phyloP scores from a whole-genome alignment of 139 green algal species.

The Nannochloris sp. region DNA sequence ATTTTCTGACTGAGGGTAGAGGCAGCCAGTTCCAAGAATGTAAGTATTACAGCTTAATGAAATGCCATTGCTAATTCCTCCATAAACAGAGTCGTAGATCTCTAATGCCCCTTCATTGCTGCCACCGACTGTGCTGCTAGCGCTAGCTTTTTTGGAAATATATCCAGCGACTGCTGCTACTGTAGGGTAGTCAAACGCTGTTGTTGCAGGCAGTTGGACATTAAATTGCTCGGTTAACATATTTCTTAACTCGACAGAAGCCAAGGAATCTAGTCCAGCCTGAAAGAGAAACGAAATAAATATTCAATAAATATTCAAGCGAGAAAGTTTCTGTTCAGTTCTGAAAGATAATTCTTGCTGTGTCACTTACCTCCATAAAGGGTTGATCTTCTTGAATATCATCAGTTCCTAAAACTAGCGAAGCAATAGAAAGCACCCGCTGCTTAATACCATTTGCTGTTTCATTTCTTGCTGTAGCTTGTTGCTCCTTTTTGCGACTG shows the following conservation, averaged over 20 bases:
- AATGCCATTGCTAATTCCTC: slow-evolving; percentile 1
- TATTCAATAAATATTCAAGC: too few species aligned
- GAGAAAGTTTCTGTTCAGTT: too few species aligned
- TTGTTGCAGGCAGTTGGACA: slow-evolving; percentile 24
- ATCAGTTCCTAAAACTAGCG: too few species aligned
- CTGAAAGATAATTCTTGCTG: too few species aligned
- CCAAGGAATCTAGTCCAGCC: slow-evolving; percentile 57
- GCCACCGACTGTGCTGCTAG: not conserved
- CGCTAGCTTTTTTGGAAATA: not conserved
- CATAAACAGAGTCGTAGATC: too few species aligned
- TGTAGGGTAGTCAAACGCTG: slow-evolving; percentile 48
- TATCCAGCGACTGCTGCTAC: slow-evolving; percentile 21
- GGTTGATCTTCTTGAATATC: too few species aligned
- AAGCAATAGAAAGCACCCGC: too few species aligned
- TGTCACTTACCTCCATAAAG: slow-evolving; percentile 7
- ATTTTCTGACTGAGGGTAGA: slow-evolving; percentile 11
- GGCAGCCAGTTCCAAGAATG: slow-evolving; percentile 6
- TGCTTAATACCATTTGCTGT: too few species aligned
- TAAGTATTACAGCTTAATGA: not conserved
- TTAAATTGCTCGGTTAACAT: slow-evolving; percentile 13
- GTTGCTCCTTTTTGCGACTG: too few species aligned
- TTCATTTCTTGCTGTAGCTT: too few species aligned
- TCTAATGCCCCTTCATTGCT: not conserved
- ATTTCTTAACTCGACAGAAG: slow-evolving; percentile 1
- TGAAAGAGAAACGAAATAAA: slow-evolving; percentile 40